Conservation (phyloP, 257 asterid genomes). For the Lithospermum erythrorhizon region DNA sequence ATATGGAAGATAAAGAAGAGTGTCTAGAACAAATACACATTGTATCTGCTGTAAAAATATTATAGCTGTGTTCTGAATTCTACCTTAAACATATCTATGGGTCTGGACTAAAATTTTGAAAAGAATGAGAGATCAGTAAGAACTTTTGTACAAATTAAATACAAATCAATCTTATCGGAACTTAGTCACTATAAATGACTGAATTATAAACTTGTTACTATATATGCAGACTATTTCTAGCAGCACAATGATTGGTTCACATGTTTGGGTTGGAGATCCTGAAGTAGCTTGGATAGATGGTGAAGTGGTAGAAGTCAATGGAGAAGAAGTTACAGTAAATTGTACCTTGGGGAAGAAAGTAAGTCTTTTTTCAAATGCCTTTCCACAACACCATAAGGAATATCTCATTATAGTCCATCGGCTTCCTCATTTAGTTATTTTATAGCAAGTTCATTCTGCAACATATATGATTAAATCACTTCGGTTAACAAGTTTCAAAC, state of each 20-base stretch:
- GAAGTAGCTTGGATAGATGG: slow-evolving; percentile 94
- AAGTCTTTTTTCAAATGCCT: slow-evolving; percentile 16
- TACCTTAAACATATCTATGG: too few relatives aligned
- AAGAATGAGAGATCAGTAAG: too few relatives aligned
- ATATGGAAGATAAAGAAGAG: too few relatives aligned
- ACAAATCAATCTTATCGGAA: not conserved
- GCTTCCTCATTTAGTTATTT: too few relatives aligned
- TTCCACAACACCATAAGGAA: too few relatives aligned
- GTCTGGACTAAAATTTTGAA: too few relatives aligned
- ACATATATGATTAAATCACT: not conserved
- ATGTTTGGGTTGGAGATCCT: slow-evolving; percentile 87
- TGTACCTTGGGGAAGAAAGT: slow-evolving; percentile 68
- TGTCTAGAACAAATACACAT: too few relatives aligned
- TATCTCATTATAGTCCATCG: too few relatives aligned
- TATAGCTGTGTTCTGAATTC: not conserved
- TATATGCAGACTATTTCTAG: slow-evolving; percentile 46
- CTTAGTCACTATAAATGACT: not conserved
- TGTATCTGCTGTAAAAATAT: not conserved
- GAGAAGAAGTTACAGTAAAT: slow-evolving; percentile 48
- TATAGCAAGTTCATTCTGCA: not conserved
- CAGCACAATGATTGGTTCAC: slow-evolving; percentile 72
- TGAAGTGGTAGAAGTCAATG: slow-evolving; percentile 50
- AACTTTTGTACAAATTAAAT: too few relatives aligned
- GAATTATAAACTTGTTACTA: not conserved
- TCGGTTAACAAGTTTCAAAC: not conserved